Percentiles rank a stretch among this genome's conserved stretches.
Conservation (phyloP, 2,329 filamentous ascomycete species). For the Arachnopeziza araneosa region DNA sequence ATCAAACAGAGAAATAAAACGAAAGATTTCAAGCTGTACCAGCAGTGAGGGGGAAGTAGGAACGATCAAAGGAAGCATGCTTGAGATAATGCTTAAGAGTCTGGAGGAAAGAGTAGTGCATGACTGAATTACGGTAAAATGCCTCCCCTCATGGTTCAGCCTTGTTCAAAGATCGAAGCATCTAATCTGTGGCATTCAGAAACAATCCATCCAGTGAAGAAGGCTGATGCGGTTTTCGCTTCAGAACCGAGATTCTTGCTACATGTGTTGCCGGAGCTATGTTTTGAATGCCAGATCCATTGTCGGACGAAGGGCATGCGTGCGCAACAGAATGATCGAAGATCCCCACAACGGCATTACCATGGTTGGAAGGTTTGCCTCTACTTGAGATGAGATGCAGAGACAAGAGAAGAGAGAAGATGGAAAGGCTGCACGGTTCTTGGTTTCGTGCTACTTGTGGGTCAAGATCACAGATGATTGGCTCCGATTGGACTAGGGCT, state of each 20-base stretch:
- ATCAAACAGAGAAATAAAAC: background rate
- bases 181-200: background rate
- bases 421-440: background rate
- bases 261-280: background rate
- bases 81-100: background rate
- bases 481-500: background rate
- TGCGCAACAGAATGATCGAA: background rate
- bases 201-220: conserved; percentile 1
- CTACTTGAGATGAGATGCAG: background rate
- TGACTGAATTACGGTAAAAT: background rate
- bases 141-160: conserved; percentile 5
- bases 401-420: background rate
- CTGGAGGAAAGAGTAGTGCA: background rate
- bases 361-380: too few relatives aligned
- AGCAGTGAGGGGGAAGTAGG: conserved; percentile 1
- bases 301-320: background rate
- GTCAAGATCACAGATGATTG: background rate
- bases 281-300: conserved; percentile 3
- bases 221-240: background rate
- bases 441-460: too few relatives aligned
- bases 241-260: background rate
- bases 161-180: background rate
- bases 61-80: background rate
- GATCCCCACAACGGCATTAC: too few relatives aligned
- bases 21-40: background rate